Conservation (phyloP, 1,139 yeast species). For the Zygosaccharomyces pseudobailii region DNA sequence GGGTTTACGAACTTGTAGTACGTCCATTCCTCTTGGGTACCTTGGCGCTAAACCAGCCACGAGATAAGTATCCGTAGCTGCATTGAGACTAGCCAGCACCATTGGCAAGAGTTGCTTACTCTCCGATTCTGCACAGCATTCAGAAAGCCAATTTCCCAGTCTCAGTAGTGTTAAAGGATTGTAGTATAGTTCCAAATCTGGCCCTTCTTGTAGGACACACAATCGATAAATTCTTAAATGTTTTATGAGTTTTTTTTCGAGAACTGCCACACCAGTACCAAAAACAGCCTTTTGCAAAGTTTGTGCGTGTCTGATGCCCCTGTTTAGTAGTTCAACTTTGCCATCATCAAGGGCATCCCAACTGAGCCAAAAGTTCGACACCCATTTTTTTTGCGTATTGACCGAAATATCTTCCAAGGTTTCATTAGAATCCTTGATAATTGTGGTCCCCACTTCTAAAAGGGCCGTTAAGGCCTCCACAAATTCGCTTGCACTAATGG, state of each 20-base stretch:
- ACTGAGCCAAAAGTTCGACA: slow-evolving; percentile 86
- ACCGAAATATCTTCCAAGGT: slow-evolving; percentile 31
- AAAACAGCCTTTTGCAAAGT: slow-evolving; percentile 79
- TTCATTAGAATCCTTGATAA: slow-evolving; percentile 15
- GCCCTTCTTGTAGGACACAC: slow-evolving; percentile 87
- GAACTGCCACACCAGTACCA: slow-evolving; percentile 79
- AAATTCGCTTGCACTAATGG: slow-evolving; percentile 87
- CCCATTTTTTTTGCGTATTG: slow-evolving; percentile 67
- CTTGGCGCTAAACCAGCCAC: slow-evolving; percentile 90
- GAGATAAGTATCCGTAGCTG: slow-evolving; percentile 67
- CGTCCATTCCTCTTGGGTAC: slow-evolving; percentile 60
- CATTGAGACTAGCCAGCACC: slow-evolving; percentile 82
- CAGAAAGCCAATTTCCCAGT: slow-evolving; percentile 87
- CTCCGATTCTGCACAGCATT: slow-evolving; percentile 80
- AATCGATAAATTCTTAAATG: slow-evolving; percentile 76
- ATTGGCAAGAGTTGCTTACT: slow-evolving; percentile 65
- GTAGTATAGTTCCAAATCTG: slow-evolving; percentile 68
- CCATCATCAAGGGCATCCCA: slow-evolving; percentile 80
- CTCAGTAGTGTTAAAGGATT: slow-evolving; percentile 84
- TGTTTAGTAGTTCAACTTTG: slow-evolving; percentile 52
- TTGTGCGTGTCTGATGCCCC: slow-evolving; percentile 79
- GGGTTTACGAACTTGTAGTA: slow-evolving; percentile 39
- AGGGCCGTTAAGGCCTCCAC: slow-evolving; percentile 85
- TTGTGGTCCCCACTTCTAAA: slow-evolving; percentile 56
- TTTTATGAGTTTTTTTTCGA: slow-evolving; percentile 77